Evolutionary conservation across 108 stramenopile genomes (phyloP).

Genomic region (Pseudonitzschia delicatissima): DNA sequence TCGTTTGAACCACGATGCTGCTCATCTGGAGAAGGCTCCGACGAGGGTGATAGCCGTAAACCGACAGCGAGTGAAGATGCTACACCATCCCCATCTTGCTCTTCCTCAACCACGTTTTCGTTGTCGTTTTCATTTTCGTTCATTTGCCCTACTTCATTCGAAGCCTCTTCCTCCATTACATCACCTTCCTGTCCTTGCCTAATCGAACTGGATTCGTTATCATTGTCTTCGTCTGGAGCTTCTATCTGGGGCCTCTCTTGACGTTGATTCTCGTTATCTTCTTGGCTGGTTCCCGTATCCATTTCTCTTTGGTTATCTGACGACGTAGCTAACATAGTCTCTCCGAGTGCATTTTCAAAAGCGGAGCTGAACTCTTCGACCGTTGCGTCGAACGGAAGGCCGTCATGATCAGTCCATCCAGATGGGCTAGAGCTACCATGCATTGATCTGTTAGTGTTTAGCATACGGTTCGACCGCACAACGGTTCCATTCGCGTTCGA

Average conservation of each 20-base stretch:
- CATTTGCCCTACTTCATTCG: constrained; percentile 2
- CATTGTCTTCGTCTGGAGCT: neutral
- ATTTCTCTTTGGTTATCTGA: neutral
- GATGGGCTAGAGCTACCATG: constrained; percentile 16
- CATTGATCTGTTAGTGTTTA: constrained; percentile 1
- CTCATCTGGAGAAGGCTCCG: neutral
- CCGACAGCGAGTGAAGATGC: constrained; percentile 55
- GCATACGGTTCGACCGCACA: constrained; percentile 39
- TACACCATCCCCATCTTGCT: constrained; percentile 42
- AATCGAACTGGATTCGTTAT: neutral
- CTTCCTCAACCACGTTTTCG: neutral
- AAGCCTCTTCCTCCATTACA: neutral
- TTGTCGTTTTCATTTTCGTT: neutral
- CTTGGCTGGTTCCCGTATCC: neutral
- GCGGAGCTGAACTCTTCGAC: constrained; percentile 59
- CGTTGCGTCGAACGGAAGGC: constrained; percentile 56
- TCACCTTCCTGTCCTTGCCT: constrained; percentile 4
- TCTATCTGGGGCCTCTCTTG: neutral
- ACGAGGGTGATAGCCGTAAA: constrained; percentile 44
- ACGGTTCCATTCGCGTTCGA: constrained; percentile 51
- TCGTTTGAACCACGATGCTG: constrained; percentile 15
- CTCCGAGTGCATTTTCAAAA: constrained; percentile 58
- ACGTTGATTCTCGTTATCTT: neutral
- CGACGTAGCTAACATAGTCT: constrained; percentile 4
- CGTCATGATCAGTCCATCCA: constrained; percentile 79